phyloP scores from a whole-genome alignment of 495 filamentous ascomycete genomes.

The Collariella sp. region DNA sequence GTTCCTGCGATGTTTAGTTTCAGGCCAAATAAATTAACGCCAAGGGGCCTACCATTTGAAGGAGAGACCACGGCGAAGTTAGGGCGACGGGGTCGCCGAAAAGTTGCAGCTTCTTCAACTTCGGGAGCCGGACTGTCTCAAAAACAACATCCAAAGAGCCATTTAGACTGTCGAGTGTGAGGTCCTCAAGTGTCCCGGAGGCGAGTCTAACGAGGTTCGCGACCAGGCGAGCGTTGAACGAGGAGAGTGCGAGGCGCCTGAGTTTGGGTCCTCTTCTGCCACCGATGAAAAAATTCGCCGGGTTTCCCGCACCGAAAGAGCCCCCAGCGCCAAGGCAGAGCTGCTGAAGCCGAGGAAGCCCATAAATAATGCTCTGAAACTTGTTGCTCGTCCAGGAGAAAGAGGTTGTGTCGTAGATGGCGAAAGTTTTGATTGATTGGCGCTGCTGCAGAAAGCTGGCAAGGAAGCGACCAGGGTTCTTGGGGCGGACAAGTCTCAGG shows the following conservation, averaged over 20 bases:
- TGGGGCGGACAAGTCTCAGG: slow-evolving; percentile 8
- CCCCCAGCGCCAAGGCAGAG: slow-evolving; percentile 4
- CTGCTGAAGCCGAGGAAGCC: slow-evolving; percentile 11
- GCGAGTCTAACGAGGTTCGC: not conserved
- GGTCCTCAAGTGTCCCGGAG: not conserved
- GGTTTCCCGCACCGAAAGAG: not conserved
- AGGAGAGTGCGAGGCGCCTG: not conserved
- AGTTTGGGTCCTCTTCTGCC: not conserved
- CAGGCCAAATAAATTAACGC: not conserved
- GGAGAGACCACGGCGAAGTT: not conserved
- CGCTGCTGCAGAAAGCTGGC: slow-evolving; percentile 13
- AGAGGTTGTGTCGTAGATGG: slow-evolving; percentile 7
- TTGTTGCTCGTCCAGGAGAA: slow-evolving; percentile 9
- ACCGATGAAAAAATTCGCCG: not conserved
- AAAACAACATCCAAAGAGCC: not conserved
- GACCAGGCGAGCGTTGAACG: not conserved
- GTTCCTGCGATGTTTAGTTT: not conserved
- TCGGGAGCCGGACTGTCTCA: not conserved
- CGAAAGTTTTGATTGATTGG: slow-evolving; percentile 8
- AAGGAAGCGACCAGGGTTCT: slow-evolving; percentile 10
- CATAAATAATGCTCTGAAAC: slow-evolving; percentile 2
- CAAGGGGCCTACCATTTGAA: no score
- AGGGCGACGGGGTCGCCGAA: not conserved
- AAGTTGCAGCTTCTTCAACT: slow-evolving; percentile 1
- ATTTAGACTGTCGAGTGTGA: not conserved